Evolutionary conservation across 2,329 filamentous ascomycete species (phyloP).

Genomic region (Didymella pomorum): DNA sequence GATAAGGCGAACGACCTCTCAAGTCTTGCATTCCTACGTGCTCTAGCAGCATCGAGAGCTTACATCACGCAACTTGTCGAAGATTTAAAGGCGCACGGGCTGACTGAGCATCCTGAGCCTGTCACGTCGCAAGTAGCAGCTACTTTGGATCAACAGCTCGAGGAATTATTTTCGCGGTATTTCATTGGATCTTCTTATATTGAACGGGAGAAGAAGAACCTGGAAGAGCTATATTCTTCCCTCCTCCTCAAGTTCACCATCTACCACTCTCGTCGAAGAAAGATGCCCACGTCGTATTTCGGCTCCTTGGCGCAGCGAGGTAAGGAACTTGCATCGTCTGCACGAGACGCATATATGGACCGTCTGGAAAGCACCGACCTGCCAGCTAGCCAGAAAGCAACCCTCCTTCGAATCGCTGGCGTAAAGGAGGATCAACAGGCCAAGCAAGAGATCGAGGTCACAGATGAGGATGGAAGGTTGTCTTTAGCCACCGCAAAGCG

Average conservation of each 20-base stretch:
- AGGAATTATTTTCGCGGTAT: conserved; percentile 72
- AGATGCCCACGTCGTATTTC: conserved; percentile 90
- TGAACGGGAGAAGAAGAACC: conserved; percentile 69
- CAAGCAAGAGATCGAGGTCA: conserved; percentile 87
- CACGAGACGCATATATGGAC: conserved; percentile 90
- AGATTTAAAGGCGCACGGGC: conserved; percentile 89
- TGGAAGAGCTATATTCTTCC: conserved; percentile 87
- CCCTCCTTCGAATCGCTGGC: conserved; percentile 89
- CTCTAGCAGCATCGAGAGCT: conserved; percentile 85
- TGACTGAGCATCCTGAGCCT: conserved; percentile 94
- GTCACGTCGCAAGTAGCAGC: conserved; percentile 84
- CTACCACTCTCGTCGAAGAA: conserved; percentile 89
- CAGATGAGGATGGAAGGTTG: conserved; percentile 85
- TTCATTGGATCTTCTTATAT: conserved; percentile 72
- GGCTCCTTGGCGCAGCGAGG: conserved; percentile 89
- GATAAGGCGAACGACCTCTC: conserved; percentile 94
- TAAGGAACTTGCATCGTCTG: conserved; percentile 85
- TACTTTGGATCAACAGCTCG: conserved; percentile 71
- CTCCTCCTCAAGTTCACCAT: conserved; percentile 95
- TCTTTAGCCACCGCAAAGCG: conserved; percentile 90
- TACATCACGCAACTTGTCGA: conserved; percentile 90
- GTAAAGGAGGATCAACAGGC: conserved; percentile 76
- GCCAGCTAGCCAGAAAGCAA: conserved; percentile 84
- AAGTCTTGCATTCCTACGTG: conserved; percentile 87
- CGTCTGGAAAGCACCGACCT: conserved; percentile 88